These are phyloP conservation scores for Polytrichum commune DNA, from an alignment of 225 moss, liverwort and hornwort species.

Conservation along the genomic window DNA sequence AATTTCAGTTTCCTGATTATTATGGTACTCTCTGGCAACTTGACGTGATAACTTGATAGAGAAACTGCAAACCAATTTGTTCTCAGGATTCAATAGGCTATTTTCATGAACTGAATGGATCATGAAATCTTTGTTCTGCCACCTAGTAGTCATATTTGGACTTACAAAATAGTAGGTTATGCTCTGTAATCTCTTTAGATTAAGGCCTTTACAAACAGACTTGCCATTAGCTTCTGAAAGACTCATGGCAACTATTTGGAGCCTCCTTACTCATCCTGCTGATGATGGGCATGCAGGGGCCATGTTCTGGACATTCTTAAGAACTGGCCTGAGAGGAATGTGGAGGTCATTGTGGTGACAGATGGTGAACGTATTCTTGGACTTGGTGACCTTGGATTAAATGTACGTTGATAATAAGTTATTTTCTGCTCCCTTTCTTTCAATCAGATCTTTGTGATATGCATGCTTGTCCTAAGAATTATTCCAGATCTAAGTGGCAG, in stretches of 20 bases:
- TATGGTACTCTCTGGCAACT: too few species aligned
- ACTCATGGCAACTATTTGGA: conserved; percentile 1
- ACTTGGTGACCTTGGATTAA: conserved; percentile 82
- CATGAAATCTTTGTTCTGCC: too few species aligned
- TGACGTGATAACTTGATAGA: too few species aligned
- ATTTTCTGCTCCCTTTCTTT: conserved; percentile 5
- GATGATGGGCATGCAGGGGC: conserved; percentile 50
- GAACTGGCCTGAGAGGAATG: conserved; percentile 77
- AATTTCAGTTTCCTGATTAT: too few species aligned
- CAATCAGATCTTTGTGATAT: background rate
- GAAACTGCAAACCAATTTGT: too few species aligned
- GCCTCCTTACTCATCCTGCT: background rate
- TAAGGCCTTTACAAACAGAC: background rate
- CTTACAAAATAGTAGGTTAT: too few species aligned
- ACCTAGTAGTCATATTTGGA: too few species aligned
- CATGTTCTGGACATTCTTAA: conserved; percentile 56
- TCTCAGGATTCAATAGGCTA: too few species aligned
- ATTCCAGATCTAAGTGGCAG: too few species aligned
- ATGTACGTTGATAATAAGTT: conserved; percentile 23
- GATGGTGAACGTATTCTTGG: conserved; percentile 97
- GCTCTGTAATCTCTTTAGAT: background rate
- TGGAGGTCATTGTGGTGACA: conserved; percentile 88
- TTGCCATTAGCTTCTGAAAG: conserved; percentile 2
- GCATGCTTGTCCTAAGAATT: too few species aligned
- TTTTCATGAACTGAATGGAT: too few species aligned